Conservation (phyloP, 208 protist species). For the Wallacemonas rigidus region DNA sequence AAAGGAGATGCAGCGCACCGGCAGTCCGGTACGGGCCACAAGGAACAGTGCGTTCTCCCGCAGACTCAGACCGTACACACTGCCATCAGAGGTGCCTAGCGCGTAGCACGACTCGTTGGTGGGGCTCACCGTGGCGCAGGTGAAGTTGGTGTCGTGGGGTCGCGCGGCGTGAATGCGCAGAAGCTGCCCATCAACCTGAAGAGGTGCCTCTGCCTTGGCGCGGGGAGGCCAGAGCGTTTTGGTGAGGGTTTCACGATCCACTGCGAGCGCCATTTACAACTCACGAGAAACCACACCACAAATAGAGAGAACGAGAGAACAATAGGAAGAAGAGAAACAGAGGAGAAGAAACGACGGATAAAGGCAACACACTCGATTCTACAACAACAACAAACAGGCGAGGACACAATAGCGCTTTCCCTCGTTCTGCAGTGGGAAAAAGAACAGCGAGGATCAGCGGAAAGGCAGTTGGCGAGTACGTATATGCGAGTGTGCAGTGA, state of each 20-base stretch:
- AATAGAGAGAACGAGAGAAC: too few species aligned
- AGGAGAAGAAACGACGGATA: background rate
- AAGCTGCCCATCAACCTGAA: conserved; percentile 23
- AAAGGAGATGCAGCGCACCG: conserved; percentile 36
- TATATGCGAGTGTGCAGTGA: too few species aligned
- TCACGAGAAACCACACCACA: too few species aligned
- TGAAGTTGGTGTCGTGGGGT: conserved; percentile 2
- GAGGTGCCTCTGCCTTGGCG: background rate
- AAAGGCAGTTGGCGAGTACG: too few species aligned
- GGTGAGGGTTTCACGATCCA: conserved; percentile 17
- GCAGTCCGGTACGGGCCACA: conserved; percentile 23
- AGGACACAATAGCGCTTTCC: conserved; percentile 2
- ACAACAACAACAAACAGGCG: background rate
- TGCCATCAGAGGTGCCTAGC: conserved; percentile 37
- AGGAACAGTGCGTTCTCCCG: conserved; percentile 53
- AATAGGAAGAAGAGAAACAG: background rate
- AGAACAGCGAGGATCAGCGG: too few species aligned
- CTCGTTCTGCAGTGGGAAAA: too few species aligned
- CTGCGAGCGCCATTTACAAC: conserved; percentile 11
- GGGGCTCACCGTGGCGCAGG: conserved; percentile 19
- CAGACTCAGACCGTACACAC: conserved; percentile 43
- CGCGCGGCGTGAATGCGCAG: conserved; percentile 18
- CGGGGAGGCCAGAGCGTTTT: conserved; percentile 18
- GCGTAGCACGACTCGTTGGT: conserved; percentile 26
- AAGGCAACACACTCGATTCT: background rate